These are phyloP conservation scores for Adansonia grandidieri DNA, from an alignment of 441 rosid genomes.

Conservation along the genomic window DNA sequence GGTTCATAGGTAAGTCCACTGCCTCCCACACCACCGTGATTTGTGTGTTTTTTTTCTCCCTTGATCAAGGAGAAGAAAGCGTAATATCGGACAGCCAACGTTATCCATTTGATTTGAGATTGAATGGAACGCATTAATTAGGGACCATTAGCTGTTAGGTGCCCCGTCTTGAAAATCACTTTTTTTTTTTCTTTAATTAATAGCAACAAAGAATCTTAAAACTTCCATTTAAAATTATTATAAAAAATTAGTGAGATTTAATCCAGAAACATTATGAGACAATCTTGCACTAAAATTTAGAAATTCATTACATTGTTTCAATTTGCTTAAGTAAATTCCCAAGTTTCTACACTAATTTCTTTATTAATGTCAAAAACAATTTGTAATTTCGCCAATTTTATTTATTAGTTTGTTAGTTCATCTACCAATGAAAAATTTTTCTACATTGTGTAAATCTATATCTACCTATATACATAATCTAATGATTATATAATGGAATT, in stretches of 20 bases:
- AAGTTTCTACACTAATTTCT: background rate
- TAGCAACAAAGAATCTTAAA: background rate
- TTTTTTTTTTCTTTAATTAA: background rate
- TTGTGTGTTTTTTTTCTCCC: background rate
- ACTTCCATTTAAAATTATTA: too few species aligned
- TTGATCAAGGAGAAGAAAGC: background rate
- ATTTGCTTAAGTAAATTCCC: background rate
- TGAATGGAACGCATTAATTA: background rate
- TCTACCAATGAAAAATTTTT: background rate
- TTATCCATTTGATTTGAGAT: constrained; percentile 12
- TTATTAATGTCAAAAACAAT: too few species aligned
- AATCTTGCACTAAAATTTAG: background rate
- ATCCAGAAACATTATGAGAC: background rate
- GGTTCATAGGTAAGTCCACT: too few species aligned
- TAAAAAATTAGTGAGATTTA: background rate
- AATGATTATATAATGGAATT: background rate
- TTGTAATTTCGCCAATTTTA: background rate
- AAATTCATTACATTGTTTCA: background rate
- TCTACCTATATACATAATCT: background rate
- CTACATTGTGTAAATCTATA: background rate
- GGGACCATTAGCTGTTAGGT: constrained; percentile 2
- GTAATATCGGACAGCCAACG: constrained; percentile 2
- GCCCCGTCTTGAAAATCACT: background rate
- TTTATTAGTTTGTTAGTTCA: background rate
- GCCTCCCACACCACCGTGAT: background rate